Base-by-base conservation (phyloP, 805 yeast species). In the Sugiyamaella smithiae region DNA sequence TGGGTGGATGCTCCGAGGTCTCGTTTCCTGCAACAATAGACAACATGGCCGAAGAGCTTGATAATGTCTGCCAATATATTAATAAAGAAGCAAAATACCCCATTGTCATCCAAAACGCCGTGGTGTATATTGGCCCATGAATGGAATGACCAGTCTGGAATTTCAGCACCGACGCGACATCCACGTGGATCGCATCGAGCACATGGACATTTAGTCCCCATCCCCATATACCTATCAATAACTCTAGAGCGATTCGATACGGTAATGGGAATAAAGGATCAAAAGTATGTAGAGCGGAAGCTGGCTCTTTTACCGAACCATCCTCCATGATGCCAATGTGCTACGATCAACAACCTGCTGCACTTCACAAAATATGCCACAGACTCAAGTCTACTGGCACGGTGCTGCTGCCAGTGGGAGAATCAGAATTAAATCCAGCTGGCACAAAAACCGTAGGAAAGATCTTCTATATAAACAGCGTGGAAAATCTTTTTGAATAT, bases 231-330 rank as follows among this genome's bases (percentile, higher is more conserved):
- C 67, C 69, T n/a, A 52, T 28, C 5, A 57, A 45, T 4, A 64
- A 44, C 17, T 59, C 57, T 11, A 57, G 52, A 14, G 57, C 54
- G 5, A 62, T 54, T n/a, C 70, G 60, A 55, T 72, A 77, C 1
- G 82, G 80, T n/a, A 75, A 59, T 1, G 83, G 82, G 33, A 73
- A 57, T 41, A 61, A 46, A 20, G 57, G 49, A 45, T 70, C 73
- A 51, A 70, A 68, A 26, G 31, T 40, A 35, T 49, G 51, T 11
- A 32, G 5, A 8, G 7, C 38, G 11, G 38, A 12, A 5, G 38
- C 19, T 16, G 11, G 29, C 11, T 26, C n/a, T n/a, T n/a, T n/a
- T n/a, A n/a, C n/a, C n/a, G n/a, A n/a, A n/a, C n/a, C n/a, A n/a
- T n/a, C n/a, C n/a, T n/a, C n/a, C n/a, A n/a, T n/a, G n/a, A n/a